Conservation (phyloP, 148 eudicot species). For the Cornus controversa region DNA sequence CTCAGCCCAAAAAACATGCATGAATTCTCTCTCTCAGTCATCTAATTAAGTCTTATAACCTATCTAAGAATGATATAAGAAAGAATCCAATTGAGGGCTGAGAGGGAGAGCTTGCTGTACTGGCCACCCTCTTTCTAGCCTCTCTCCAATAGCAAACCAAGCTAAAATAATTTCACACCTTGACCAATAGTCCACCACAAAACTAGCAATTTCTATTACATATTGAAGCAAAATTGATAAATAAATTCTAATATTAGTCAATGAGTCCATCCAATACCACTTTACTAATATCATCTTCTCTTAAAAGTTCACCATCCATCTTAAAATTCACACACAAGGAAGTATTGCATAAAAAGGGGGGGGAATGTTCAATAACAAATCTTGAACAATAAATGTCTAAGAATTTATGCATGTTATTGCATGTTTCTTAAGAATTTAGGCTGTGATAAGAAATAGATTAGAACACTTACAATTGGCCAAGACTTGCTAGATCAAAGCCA, state of each 20-base stretch:
- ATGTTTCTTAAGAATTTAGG: neutral
- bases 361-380: too few relatives aligned
- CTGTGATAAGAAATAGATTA: neutral
- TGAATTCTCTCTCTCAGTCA: neutral
- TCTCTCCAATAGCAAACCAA: too few relatives aligned
- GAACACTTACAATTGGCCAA: slow-evolving; percentile 86
- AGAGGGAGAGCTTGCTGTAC: neutral
- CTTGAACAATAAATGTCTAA: neutral
- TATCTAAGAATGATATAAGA: neutral
- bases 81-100: neutral
- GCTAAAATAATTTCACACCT: too few relatives aligned
- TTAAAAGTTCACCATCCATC: too few relatives aligned
- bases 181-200: neutral
- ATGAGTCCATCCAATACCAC: neutral
- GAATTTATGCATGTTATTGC: neutral
- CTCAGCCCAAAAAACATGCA: neutral
- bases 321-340: too few relatives aligned
- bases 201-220: neutral
- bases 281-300: too few relatives aligned
- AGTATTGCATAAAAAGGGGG: too few relatives aligned
- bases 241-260: neutral
- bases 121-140: too few relatives aligned
- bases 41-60: neutral
- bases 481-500: slow-evolving; percentile 73
- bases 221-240: neutral